A percentile compares a stretch with the other conserved stretches of the same genome.
Conservation (phyloP, 148 eudicot genomes). For the Rhododendron vialii region DNA sequence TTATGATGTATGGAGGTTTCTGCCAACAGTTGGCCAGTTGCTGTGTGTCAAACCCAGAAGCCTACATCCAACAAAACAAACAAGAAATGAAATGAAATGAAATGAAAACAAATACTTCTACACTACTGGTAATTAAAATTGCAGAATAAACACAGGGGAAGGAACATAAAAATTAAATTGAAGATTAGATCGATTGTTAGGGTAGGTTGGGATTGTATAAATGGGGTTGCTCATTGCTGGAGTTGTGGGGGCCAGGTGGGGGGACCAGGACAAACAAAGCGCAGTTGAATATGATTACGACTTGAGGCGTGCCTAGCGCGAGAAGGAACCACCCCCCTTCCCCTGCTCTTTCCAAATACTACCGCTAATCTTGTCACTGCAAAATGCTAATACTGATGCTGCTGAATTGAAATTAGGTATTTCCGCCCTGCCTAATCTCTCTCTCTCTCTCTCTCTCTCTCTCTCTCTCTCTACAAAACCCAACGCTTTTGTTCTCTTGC, state of each 20-base stretch:
- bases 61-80: neutral
- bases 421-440: too few species aligned
- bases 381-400: too few species aligned
- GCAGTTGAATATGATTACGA: neutral
- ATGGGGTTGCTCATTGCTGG: neutral
- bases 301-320: constrained; percentile 1
- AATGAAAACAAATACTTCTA: neutral
- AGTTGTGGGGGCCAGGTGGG: neutral
- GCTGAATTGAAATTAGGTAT: too few species aligned
- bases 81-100: neutral
- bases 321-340: neutral
- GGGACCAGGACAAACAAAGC: neutral
- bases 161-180: neutral
- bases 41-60: neutral
- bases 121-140: too few species aligned
- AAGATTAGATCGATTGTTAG: neutral
- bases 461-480: too few species aligned
- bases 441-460: too few species aligned
- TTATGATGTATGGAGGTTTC: neutral
- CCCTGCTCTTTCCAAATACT: too few species aligned
- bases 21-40: neutral
- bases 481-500: too few species aligned
- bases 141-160: neutral
- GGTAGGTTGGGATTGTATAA: neutral
- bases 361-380: too few species aligned